Evolutionary conservation across 2,329 filamentous ascomycete species (phyloP).

Genomic region (Dothideomycetes sp.): DNA sequence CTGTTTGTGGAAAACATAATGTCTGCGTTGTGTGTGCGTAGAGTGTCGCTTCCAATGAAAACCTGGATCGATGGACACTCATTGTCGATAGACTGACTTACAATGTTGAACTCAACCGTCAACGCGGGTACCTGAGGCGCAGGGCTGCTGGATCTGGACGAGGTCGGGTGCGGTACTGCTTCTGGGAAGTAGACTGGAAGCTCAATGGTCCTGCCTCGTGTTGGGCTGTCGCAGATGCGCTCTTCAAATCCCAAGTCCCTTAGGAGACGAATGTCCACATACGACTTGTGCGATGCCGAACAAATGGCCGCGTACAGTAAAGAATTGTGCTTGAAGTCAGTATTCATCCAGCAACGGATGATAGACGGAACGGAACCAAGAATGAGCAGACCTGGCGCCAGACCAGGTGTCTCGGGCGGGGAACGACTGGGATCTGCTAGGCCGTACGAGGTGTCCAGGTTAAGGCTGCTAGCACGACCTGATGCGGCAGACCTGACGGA

Average conservation of each 20-base stretch:
- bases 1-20: slow-evolving; percentile 86
- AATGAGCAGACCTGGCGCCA: slow-evolving; percentile 75
- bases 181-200: slow-evolving; percentile 83
- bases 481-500: slow-evolving; percentile 69
- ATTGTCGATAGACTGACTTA: slow-evolving; percentile 31
- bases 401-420: slow-evolving; percentile 58
- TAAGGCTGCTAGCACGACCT: slow-evolving; percentile 77
- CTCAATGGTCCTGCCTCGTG: slow-evolving; percentile 58
- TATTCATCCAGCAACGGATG: slow-evolving; percentile 88
- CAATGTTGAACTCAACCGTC: slow-evolving; percentile 65
- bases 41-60: slow-evolving; percentile 78
- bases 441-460: slow-evolving; percentile 64
- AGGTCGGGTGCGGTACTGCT: slow-evolving; percentile 68
- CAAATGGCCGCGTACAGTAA: slow-evolving; percentile 87
- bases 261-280: slow-evolving; percentile 65
- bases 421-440: slow-evolving; percentile 55
- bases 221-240: slow-evolving; percentile 24
- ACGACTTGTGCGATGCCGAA: slow-evolving; percentile 80
- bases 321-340: slow-evolving; percentile 78
- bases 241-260: slow-evolving; percentile 62
- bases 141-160: slow-evolving; percentile 61
- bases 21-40: slow-evolving; percentile 79
- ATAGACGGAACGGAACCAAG: slow-evolving; percentile 86
- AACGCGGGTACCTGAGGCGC: slow-evolving; percentile 73
- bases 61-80: slow-evolving; percentile 62